Percentiles rank a stretch among this genome's conserved stretches.
phyloP scores from a whole-genome alignment of 768 basidiomycete genomes.

The Tremella mesenterica region DNA sequence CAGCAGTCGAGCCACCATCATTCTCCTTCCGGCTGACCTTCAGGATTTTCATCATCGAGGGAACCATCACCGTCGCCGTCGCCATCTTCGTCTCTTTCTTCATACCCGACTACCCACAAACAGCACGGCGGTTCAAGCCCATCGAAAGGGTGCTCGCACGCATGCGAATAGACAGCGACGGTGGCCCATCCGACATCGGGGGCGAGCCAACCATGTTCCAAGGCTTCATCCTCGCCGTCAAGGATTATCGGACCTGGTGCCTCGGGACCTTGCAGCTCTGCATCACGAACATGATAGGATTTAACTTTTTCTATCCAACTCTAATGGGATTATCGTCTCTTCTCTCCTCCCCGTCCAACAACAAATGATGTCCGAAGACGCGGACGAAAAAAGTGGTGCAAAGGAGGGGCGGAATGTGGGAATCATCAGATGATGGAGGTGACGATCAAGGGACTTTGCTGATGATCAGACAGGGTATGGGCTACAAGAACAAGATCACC shows the following conservation, averaged over 20 bases:
- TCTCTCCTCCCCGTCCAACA: too few relatives aligned
- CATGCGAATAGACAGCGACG: conserved; percentile 32
- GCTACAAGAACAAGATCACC: not conserved
- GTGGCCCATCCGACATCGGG: conserved; percentile 24
- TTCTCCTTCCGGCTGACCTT: too few relatives aligned
- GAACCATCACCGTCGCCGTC: conserved; percentile 10
- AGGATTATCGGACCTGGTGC: conserved; percentile 16
- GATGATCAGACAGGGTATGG: too few relatives aligned
- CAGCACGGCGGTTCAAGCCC: conserved; percentile 58
- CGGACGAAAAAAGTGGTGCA: too few relatives aligned
- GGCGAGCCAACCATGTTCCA: conserved; percentile 16
- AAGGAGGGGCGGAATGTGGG: too few relatives aligned
- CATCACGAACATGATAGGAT: conserved; percentile 3
- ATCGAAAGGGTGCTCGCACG: conserved; percentile 20
- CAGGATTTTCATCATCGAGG: conserved; percentile 29
- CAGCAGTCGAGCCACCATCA: too few relatives aligned
- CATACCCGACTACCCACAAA: conserved; percentile 66
- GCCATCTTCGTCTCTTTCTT: conserved; percentile 27
- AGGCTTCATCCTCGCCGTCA: conserved; percentile 30
- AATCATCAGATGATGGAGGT: too few relatives aligned
- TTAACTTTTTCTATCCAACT: conserved; percentile 3
- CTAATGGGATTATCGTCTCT: too few relatives aligned
- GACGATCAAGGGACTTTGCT: too few relatives aligned
- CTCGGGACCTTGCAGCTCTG: not conserved
- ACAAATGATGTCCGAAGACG: too few relatives aligned